Conservation (phyloP, 139 green algal species). For the Chlorella sorokiniana region DNA sequence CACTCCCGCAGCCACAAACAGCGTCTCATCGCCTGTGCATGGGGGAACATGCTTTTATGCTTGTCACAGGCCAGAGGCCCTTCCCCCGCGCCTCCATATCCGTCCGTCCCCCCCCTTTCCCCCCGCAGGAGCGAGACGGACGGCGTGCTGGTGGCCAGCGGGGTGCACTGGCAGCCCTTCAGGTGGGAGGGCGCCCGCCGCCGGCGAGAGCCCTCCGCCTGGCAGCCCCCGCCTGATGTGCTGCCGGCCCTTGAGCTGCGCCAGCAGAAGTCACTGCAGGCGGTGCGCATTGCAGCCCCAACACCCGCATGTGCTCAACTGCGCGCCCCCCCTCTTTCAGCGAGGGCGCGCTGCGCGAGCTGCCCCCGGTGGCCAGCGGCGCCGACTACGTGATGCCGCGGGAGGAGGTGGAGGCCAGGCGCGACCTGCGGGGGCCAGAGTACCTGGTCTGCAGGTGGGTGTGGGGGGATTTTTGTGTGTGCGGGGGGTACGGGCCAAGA, state of each 20-base stretch:
- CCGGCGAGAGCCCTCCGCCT: not conserved
- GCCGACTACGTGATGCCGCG: constrained; percentile 3
- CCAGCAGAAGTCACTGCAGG: no score
- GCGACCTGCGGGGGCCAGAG: constrained; percentile 58
- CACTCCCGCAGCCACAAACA: not conserved
- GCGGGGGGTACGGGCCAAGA: no score
- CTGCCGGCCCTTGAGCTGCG: no score
- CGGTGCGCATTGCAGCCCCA: no score
- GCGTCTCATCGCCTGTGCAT: not conserved
- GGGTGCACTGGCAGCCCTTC: constrained; percentile 67
- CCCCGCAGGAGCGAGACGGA: constrained; percentile 50
- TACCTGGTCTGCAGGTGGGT: constrained; percentile 53
- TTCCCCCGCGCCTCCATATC: not conserved
- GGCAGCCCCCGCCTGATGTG: no score
- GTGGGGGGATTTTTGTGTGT: not conserved
- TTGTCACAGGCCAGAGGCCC: not conserved
- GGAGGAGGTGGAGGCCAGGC: constrained; percentile 46
- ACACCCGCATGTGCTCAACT: not conserved
- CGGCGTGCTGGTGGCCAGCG: constrained; percentile 60
- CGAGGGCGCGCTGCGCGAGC: constrained; percentile 57
- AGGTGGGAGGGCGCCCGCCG: constrained; percentile 8
- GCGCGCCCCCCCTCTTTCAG: not conserved
- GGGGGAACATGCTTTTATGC: no score
- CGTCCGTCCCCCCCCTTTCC: not conserved
- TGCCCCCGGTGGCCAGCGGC: constrained; percentile 47